Percentiles rank a stretch among this genome's conserved stretches.
Evolutionary conservation across 306 rosid genomes (phyloP).

Genomic region (Comarum palustre): DNA sequence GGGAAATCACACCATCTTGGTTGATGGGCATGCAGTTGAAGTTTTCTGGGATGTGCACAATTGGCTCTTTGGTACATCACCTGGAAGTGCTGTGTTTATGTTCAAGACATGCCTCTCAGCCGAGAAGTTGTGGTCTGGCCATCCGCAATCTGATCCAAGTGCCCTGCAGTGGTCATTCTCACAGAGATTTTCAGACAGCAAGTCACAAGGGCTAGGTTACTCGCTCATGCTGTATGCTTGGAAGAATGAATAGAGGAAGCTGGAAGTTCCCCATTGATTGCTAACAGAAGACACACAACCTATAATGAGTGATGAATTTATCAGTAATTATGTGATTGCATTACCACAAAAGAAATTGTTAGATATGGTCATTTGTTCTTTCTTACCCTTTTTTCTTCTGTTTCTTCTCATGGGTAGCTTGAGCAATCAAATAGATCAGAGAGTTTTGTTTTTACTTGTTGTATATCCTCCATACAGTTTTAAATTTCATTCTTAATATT

Average conservation of each 20-base stretch:
- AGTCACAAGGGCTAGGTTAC: slow-evolving; percentile 61
- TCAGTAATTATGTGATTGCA: slow-evolving; percentile 42
- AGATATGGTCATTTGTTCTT: slow-evolving; percentile 40
- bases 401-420: slow-evolving; percentile 31
- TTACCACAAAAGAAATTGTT: slow-evolving; percentile 38
- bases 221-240: slow-evolving; percentile 81
- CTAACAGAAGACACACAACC: slow-evolving; percentile 46
- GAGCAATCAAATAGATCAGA: slow-evolving; percentile 46
- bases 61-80: slow-evolving; percentile 81
- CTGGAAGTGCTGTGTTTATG: slow-evolving; percentile 84
- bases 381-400: slow-evolving; percentile 29
- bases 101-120: slow-evolving; percentile 69
- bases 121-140: slow-evolving; percentile 66
- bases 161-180: slow-evolving; percentile 74
- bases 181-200: slow-evolving; percentile 75
- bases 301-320: slow-evolving; percentile 49
- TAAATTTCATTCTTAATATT: slow-evolving; percentile 15
- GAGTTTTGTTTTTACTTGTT: slow-evolving; percentile 39
- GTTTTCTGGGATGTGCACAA: slow-evolving; percentile 93
- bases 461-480: slow-evolving; percentile 52
- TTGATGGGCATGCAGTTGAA: slow-evolving; percentile 82
- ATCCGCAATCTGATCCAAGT: slow-evolving; percentile 57
- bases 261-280: slow-evolving; percentile 37
- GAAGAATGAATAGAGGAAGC: slow-evolving; percentile 69
- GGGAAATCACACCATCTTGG: slow-evolving; percentile 79